Evolutionary conservation across 2,329 filamentous ascomycete species (phyloP), one percentile per base, ranked within the genome.

Genomic region (Corynespora cassiicola): DNA sequence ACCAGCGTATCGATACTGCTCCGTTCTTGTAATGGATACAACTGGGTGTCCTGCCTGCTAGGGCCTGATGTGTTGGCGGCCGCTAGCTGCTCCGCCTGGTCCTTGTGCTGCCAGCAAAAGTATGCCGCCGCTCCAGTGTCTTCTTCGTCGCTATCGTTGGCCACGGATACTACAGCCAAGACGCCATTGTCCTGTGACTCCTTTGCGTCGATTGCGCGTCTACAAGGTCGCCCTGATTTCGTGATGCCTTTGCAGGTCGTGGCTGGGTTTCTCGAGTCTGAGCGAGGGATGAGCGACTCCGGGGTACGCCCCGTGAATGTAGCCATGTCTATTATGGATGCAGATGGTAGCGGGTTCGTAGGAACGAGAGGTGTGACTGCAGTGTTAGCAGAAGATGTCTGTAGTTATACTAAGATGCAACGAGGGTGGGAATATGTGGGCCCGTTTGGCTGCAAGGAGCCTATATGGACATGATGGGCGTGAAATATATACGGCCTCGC

Each of bases 91-190:
- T 72, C 63, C 3, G 89, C 89, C 68, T 99, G 94, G 40, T 94
- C 89, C 64, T 88, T 91, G 73, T 99, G 94, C 66, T 96, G 90
- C 87, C 88, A 96, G 75, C 92, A 97, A 71, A 90, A 96, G 32
- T 85, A 79, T n/a, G 71, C 75, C 4, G 70, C 68, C 41, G 84
- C 81, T 21, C 71, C 75, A 45, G 82, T 78, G 31, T 81, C 77
- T 39, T 74, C 71, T 2, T 79, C 76, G 44, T 82, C 77, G 32
- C 56, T 54, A 25, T 63, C 58, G 22, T 50, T 50, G 11, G 52
- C 44, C 5, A 73, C 69, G 7, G 70, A 66, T 3, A 68, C 57
- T 2, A 75, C 61, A 9, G 56, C 72, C 5, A 75, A 57, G 3
- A 74, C 70, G 8, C 70, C 52, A n/a, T 63, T 53, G 7, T 63